Conservation (phyloP, 805 yeast species). For the Zygoascus flipseniorum region DNA sequence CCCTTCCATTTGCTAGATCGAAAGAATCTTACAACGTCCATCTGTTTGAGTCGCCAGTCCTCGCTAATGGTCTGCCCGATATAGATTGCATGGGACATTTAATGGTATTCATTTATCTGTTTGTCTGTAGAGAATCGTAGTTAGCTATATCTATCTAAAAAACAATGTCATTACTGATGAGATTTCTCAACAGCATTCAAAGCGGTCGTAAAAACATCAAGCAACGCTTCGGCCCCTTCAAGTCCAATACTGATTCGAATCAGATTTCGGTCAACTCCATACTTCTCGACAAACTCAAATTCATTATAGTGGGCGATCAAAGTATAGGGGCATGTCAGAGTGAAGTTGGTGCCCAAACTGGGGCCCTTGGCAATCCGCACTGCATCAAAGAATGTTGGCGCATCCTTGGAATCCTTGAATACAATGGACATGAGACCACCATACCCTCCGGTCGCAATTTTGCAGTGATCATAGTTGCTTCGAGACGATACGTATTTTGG, state of each 20-base stretch:
- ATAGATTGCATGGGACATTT: conserved; percentile 16
- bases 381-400: conserved; percentile 65
- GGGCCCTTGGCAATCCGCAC: conserved; percentile 77
- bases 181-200: conserved; percentile 27
- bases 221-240: conserved; percentile 57
- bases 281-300: conserved; percentile 65
- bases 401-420: conserved; percentile 55
- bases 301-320: conserved; percentile 79
- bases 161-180: background rate
- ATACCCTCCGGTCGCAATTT: conserved; percentile 69
- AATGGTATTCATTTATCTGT: background rate
- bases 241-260: conserved; percentile 80
- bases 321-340: conserved; percentile 84
- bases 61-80: conserved; percentile 10
- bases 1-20: conserved; percentile 2
- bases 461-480: conserved; percentile 61
- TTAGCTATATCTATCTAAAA: background rate
- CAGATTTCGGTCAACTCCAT: conserved; percentile 74
- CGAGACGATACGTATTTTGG: conserved; percentile 52
- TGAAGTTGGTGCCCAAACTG: conserved; percentile 81
- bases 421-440: conserved; percentile 78
- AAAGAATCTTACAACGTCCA: conserved; percentile 3
- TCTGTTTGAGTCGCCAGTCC: conserved; percentile 19
- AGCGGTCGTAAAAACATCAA: conserved; percentile 43
- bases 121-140: background rate